Base-by-base conservation (phyloP, 768 basidiomycete species). In the Termitomyces heimii region DNA sequence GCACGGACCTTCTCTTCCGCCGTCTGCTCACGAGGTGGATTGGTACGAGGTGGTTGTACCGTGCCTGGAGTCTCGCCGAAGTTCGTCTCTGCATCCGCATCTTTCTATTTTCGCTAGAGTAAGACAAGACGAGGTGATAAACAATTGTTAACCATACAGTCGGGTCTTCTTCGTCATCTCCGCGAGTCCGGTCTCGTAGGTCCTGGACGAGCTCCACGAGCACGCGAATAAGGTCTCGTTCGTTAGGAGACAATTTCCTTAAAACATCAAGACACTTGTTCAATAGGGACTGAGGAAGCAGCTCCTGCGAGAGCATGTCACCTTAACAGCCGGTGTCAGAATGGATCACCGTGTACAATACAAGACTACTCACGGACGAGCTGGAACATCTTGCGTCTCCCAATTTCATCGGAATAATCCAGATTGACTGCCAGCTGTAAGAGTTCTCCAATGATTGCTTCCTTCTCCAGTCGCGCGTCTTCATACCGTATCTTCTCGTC, bases 341-440 rank as follows among this genome's bases (percentile, higher is more conserved):
- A 63, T 35, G 48, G 28, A 57, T 46, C 39, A 18, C 8, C 10
- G 47, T 5, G 28, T 40, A n/a, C 26, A 24, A 37, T 34, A 44
- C 12, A 54, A 48, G 28, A 55, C 58, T 3, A 84, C 89, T 70
- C 60, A 89, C 93, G 84, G 63, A 95, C 84, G 32, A 95, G 84
- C 50, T 82, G 78, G 65, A 89, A 90, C 87, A 94, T 94, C 71
- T 89, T 89, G 57, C 93, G 73, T 58, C 93, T 73, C 4, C 96
- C 95, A 58, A 89, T 90, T 70, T 97, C 94, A 71, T 98, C 96
- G 0, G 86, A 82, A 64, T 95, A 98, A 69, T 98, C 95, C 28
- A 94, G 75, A 59, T 88, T 82, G 3, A 88, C 78, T 0, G 91
- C 90, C 31, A 96, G 73, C 62, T 79, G 81, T 24, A 97, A 79